Conservation (phyloP, 208 protist species). For the Angomonas ambiguus region DNA sequence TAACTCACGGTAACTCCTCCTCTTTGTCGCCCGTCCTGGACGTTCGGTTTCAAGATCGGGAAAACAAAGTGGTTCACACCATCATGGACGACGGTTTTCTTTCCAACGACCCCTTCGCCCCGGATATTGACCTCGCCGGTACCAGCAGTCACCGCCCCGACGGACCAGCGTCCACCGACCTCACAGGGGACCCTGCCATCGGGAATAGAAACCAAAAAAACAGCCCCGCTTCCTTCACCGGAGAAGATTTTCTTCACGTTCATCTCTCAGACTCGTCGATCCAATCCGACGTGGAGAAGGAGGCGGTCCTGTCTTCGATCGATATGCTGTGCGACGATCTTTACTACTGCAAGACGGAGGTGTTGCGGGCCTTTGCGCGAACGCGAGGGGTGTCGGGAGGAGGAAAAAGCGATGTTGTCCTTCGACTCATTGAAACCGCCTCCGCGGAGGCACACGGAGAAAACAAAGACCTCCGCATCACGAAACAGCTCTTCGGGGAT, state of each 20-base stretch:
- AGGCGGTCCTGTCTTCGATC: slow-evolving; percentile 55
- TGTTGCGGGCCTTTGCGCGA: slow-evolving; percentile 72
- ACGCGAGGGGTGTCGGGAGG: slow-evolving; percentile 35
- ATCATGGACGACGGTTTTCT: not conserved
- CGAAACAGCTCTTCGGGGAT: slow-evolving; percentile 72
- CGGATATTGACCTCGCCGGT: not conserved
- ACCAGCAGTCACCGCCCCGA: not conserved
- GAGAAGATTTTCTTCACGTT: not conserved
- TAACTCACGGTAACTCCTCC: too few species aligned
- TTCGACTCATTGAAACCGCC: slow-evolving; percentile 69
- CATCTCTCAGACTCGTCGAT: not conserved
- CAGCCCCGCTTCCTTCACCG: too few species aligned
- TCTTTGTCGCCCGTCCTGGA: too few species aligned
- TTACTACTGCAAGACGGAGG: slow-evolving; percentile 81
- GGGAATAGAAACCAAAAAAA: not conserved
- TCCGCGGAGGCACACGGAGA: slow-evolving; percentile 80
- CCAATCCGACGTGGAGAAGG: slow-evolving; percentile 17
- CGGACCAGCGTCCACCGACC: too few species aligned
- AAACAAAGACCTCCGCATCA: slow-evolving; percentile 65
- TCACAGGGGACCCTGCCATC: too few species aligned
- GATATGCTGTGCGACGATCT: slow-evolving; percentile 88
- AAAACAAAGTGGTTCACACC: not conserved
- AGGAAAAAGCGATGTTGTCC: slow-evolving; percentile 70
- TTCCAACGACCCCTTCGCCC: not conserved
- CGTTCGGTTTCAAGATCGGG: too few species aligned